phyloP scores from a whole-genome alignment of 768 basidiomycete genomes.

The Mycena metata region DNA sequence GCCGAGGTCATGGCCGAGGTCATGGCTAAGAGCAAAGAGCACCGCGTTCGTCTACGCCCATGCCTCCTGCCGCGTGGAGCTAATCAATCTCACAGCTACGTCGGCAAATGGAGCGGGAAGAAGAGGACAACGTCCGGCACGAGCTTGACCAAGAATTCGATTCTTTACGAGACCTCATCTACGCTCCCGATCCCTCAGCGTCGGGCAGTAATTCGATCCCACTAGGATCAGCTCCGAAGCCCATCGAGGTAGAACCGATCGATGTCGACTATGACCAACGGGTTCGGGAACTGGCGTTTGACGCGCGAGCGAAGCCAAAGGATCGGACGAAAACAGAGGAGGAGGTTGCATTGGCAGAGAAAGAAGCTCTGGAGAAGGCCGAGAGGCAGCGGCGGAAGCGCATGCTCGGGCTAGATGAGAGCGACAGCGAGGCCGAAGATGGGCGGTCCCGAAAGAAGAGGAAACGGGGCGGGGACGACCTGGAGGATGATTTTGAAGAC shows the following conservation, averaged over 20 bases:
- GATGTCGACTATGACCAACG: slow-evolving; percentile 90
- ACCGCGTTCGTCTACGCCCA: slow-evolving; percentile 74
- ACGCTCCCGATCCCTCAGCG: slow-evolving; percentile 64
- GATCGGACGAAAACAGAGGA: slow-evolving; percentile 97
- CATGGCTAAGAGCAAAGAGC: slow-evolving; percentile 95
- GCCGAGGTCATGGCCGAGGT: slow-evolving; percentile 98
- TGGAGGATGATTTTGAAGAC: slow-evolving; percentile 87
- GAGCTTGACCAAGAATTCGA: slow-evolving; percentile 92
- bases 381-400: slow-evolving; percentile 83
- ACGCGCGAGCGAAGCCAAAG: slow-evolving; percentile 93
- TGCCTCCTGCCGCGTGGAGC: slow-evolving; percentile 7
- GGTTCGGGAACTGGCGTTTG: slow-evolving; percentile 93
- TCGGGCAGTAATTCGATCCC: slow-evolving; percentile 55
- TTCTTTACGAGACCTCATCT: slow-evolving; percentile 81
- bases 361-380: slow-evolving; percentile 87
- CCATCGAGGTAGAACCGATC: slow-evolving; percentile 46
- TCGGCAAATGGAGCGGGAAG: slow-evolving; percentile 89
- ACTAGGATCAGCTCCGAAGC: slow-evolving; percentile 44
- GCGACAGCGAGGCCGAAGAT: slow-evolving; percentile 73
- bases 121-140: slow-evolving; percentile 87
- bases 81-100: slow-evolving; percentile 66
- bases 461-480: slow-evolving; percentile 86
- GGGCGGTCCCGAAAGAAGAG: slow-evolving; percentile 50
- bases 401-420: slow-evolving; percentile 87
- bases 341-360: slow-evolving; percentile 90